Percentiles rank a stretch among this genome's conserved stretches.
Evolutionary conservation across 768 basidiomycete genomes (phyloP).

Genomic region (Cyclocybe cylindracea): DNA sequence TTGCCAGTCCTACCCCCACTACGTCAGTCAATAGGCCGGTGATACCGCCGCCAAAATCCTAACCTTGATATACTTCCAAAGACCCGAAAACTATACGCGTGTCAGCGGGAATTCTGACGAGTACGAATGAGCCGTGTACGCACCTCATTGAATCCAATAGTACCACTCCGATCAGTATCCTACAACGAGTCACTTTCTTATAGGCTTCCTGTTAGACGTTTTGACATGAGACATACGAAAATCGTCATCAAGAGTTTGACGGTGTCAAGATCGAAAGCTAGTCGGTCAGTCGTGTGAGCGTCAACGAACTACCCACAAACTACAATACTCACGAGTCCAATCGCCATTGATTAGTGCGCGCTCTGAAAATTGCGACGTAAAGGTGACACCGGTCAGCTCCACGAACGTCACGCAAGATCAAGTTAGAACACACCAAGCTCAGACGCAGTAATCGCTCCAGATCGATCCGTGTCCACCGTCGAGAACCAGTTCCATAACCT

Average conservation of each 20-base stretch:
- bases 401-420: background rate
- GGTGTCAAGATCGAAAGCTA: constrained; percentile 85
- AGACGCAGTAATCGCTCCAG: constrained; percentile 60
- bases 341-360: constrained; percentile 59
- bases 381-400: background rate
- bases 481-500: constrained; percentile 78
- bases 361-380: constrained; percentile 29
- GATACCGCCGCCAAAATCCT: background rate
- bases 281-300: background rate
- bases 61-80: constrained; percentile 83
- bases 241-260: constrained; percentile 84
- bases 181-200: constrained; percentile 12
- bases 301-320: background rate
- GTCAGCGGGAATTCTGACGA: constrained; percentile 10
- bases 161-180: constrained; percentile 76
- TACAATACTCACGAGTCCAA: constrained; percentile 65
- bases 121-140: constrained; percentile 9
- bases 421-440: constrained; percentile 61
- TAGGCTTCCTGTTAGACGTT: background rate
- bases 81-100: constrained; percentile 59
- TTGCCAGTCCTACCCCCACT: constrained; percentile 67
- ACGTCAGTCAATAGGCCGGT: background rate
- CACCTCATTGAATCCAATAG: constrained; percentile 80
- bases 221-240: constrained; percentile 53
- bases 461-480: constrained; percentile 69